Conservation (phyloP, 345 rosid genomes). For the Clausena lansium region DNA sequence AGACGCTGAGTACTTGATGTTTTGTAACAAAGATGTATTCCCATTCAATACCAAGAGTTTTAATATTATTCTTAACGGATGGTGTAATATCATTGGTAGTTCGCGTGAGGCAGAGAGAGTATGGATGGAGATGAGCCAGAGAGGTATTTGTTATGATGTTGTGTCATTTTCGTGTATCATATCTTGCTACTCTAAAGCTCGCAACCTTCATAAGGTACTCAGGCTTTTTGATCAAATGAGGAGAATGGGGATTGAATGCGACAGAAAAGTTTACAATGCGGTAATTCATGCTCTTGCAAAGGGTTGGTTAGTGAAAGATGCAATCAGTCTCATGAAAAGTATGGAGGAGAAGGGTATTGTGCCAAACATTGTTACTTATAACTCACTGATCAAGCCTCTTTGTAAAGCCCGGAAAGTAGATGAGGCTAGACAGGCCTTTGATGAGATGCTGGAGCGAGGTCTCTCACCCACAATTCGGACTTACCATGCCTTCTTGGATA, state of each 20-base stretch:
- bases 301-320: slow-evolving; percentile 69
- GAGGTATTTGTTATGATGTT: slow-evolving; percentile 57
- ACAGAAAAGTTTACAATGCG: slow-evolving; percentile 83
- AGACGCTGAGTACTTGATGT: slow-evolving; percentile 91
- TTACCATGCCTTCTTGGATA: slow-evolving; percentile 75
- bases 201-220: slow-evolving; percentile 66
- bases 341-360: slow-evolving; percentile 76
- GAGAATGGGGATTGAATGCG: slow-evolving; percentile 54
- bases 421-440: slow-evolving; percentile 59
- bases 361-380: slow-evolving; percentile 69
- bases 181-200: slow-evolving; percentile 79
- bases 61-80: slow-evolving; percentile 80
- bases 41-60: slow-evolving; percentile 78
- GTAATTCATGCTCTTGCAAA: slow-evolving; percentile 80
- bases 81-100: slow-evolving; percentile 84
- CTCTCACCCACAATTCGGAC: slow-evolving; percentile 60
- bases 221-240: slow-evolving; percentile 67
- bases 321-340: slow-evolving; percentile 52
- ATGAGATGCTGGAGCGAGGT: slow-evolving; percentile 64
- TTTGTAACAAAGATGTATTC: slow-evolving; percentile 61
- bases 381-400: slow-evolving; percentile 79
- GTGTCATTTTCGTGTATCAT: slow-evolving; percentile 72
- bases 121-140: slow-evolving; percentile 84
- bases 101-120: slow-evolving; percentile 72
- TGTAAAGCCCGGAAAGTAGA: slow-evolving; percentile 58